These are phyloP conservation scores for Diaporthe destruens DNA, from an alignment of 2,329 filamentous ascomycete genomes.

Conservation along the genomic window DNA sequence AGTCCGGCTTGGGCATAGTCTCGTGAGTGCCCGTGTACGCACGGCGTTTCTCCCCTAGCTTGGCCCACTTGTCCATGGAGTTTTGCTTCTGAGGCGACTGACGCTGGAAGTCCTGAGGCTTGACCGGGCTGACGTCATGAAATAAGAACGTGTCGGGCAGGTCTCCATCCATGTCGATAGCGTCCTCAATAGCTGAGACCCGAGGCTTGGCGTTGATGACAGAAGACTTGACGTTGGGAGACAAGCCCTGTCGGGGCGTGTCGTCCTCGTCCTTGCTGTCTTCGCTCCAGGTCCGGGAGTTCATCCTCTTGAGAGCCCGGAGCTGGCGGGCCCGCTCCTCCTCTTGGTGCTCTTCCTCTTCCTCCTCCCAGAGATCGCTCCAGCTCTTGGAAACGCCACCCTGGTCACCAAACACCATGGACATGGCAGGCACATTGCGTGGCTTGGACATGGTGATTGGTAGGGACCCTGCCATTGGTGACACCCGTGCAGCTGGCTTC, in stretches of 20 bases:
- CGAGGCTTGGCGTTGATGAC: conserved; percentile 54
- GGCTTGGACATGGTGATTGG: conserved; percentile 86
- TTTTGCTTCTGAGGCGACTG: conserved; percentile 76
- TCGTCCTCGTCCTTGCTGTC: conserved; percentile 70
- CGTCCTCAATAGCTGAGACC: conserved; percentile 52
- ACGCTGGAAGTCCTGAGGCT: conserved; percentile 51
- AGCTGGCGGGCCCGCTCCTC: conserved; percentile 73
- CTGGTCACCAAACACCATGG: conserved; percentile 82
- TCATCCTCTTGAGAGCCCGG: conserved; percentile 72
- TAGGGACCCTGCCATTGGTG: conserved; percentile 76
- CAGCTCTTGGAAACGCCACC: conserved; percentile 96
- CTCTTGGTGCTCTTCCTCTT: conserved; percentile 79
- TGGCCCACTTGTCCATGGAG: conserved; percentile 86
- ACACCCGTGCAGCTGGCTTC: conserved; percentile 65
- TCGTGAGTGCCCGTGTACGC: conserved; percentile 68
- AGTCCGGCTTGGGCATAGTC: conserved; percentile 59
- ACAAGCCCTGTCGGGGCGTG: conserved; percentile 58
- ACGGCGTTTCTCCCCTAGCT: conserved; percentile 85
- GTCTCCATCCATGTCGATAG: conserved; percentile 71
- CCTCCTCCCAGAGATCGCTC: conserved; percentile 98
- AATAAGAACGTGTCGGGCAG: conserved; percentile 79
- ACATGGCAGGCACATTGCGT: conserved; percentile 76
- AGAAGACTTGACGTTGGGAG: conserved; percentile 57
- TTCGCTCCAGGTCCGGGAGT: conserved; percentile 83
- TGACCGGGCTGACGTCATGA: conserved; percentile 69